A percentile compares a stretch with the other conserved stretches of the same genome.
Conservation (phyloP, 2,329 filamentous ascomycete species). For the Exophiala oligosperma region DNA sequence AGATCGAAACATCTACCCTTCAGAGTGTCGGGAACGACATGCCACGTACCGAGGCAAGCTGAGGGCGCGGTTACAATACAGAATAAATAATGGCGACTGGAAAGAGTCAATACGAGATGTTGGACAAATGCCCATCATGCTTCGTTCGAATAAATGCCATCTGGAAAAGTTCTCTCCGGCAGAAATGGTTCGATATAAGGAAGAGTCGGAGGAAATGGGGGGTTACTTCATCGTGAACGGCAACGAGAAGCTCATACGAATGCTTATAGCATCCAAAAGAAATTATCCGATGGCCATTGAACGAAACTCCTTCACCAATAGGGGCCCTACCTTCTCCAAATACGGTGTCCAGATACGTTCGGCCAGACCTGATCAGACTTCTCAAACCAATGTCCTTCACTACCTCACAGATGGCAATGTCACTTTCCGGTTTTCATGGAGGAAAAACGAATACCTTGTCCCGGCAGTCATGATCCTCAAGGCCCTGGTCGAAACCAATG, state of each 20-base stretch:
- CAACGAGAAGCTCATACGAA: conserved; percentile 92
- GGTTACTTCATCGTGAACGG: conserved; percentile 98
- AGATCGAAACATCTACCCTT: conserved; percentile 82
- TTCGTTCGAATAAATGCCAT: conserved; percentile 90
- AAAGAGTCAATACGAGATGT: conserved; percentile 80
- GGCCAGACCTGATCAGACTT: conserved; percentile 95
- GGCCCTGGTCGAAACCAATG: conserved; percentile 91
- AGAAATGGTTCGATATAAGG: conserved; percentile 79
- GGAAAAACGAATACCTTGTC: conserved; percentile 95
- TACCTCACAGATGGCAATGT: conserved; percentile 95
- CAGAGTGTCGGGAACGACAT: conserved; percentile 93
- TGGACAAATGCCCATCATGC: conserved; percentile 88
- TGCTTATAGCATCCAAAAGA: conserved; percentile 83
- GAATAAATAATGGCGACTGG: conserved; percentile 82
- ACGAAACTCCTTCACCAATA: conserved; percentile 83
- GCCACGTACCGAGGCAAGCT: conserved; percentile 86
- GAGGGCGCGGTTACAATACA: conserved; percentile 78
- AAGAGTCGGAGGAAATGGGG: conserved; percentile 93
- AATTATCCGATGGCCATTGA: conserved; percentile 96
- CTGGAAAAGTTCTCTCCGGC: conserved; percentile 82
- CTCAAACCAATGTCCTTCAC: conserved; percentile 94
- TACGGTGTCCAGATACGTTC: conserved; percentile 90
- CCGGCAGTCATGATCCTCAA: conserved; percentile 97
- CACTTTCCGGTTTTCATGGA: conserved; percentile 96
- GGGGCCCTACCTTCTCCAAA: conserved; percentile 83